Evolutionary conservation across 1,139 yeast species (phyloP).

Genomic region (Candida sp.): DNA sequence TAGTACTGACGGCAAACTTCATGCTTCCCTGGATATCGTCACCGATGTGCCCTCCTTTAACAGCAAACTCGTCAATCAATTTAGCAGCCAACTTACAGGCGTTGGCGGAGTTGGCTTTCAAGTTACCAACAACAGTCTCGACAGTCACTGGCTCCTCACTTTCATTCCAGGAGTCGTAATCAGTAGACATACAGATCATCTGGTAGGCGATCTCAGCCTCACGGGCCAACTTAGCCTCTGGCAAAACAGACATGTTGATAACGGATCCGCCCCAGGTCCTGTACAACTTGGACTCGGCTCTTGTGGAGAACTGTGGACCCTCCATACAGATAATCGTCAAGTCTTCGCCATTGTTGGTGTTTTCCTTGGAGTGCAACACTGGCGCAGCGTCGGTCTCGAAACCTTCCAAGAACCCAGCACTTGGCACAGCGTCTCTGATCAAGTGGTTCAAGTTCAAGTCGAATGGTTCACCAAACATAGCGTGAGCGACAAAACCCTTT

Average conservation of each 20-base stretch:
- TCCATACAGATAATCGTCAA: conserved; percentile 95
- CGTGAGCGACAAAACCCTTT: conserved; percentile 95
- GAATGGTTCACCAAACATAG: conserved; percentile 97
- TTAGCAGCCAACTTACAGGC: conserved; percentile 80
- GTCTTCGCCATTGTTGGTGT: conserved; percentile 61
- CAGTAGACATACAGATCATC: conserved; percentile 99
- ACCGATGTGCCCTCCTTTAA: conserved; percentile 61
- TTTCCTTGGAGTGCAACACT: conserved; percentile 57
- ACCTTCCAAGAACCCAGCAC: conserved; percentile 57
- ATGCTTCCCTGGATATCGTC: conserved; percentile 74
- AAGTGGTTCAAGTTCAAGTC: conserved; percentile 73
- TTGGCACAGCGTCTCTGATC: conserved; percentile 59
- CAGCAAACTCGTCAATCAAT: conserved; percentile 69
- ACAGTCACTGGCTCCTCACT: conserved; percentile 96
- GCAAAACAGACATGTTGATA: conserved; percentile 95
- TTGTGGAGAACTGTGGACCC: conserved; percentile 97
- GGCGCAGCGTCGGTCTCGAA: conserved; percentile 43
- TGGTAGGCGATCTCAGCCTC: conserved; percentile 98
- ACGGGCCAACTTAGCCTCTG: conserved; percentile 95
- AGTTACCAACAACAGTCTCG: conserved; percentile 91
- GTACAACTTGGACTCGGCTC: conserved; percentile 95
- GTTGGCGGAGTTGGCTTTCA: conserved; percentile 85
- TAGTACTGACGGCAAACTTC: conserved; percentile 83
- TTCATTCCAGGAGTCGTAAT: conserved; percentile 98
- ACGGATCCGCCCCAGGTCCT: conserved; percentile 93